Base-by-base conservation (phyloP, 2,329 filamentous ascomycete genomes). In the Exophiala sideris region DNA sequence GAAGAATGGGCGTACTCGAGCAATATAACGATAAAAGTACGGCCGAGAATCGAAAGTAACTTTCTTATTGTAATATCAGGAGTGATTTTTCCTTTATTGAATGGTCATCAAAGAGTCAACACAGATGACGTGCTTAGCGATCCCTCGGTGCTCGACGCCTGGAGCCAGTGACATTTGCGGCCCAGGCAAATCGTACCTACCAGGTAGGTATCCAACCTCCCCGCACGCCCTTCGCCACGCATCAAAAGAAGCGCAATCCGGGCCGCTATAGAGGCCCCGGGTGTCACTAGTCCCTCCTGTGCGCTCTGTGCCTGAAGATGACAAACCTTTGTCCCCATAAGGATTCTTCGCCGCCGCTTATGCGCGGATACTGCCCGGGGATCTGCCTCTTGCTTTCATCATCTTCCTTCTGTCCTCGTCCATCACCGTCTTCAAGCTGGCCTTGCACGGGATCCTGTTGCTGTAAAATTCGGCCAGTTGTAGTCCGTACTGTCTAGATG, bases 271-370 rank as follows among this genome's bases (percentile, higher is more conserved):
- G 3, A 12, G 7, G 40, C 3, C 24, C 21, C 2, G n/a, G 41
- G 41, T 29, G 24, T 29, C 24, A 29, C 24, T 29, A 29, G 24
- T 5, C 24, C 7, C 24, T 29, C 24, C 24, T n/a, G n/a, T n/a
- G n/a, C n/a, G n/a, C n/a, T n/a, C n/a, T n/a, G 24, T 44, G 41
- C 41, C 41, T 32, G 41, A 44, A 44, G 18, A 24, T 44, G 41
- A 44, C 41, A 44, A 44, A 44, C 41, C 41, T 4, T 20, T 16
- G 8, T 9, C 38, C 38, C n/a, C 20, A 14, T n/a, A 38, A 16
- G 35, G 12, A 38, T 38, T 38, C 35, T 40, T 40, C 8, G 8
- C 36, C 35, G 35, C 10, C 35, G 35, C 35, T 38, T 38, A 38
- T 9, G 14, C 35, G 11, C 35, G 35, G 35, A 6, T 38, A 38